Evolutionary conservation across 768 basidiomycete genomes (phyloP).

Genomic region (Collybia mongolica): DNA sequence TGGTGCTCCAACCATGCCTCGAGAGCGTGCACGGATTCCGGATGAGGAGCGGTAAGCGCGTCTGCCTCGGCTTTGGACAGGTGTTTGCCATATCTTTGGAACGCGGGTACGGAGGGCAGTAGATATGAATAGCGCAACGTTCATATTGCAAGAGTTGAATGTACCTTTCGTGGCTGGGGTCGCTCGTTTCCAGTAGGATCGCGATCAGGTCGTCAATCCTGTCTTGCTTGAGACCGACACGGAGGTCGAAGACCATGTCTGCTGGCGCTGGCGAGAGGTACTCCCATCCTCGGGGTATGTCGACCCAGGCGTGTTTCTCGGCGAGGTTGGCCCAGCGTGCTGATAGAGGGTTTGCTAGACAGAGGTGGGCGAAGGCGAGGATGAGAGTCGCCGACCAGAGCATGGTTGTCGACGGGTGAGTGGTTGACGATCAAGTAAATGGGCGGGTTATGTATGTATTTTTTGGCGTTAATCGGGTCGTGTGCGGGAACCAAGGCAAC

Average conservation of each 20-base stretch:
- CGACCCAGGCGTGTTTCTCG: constrained; percentile 54
- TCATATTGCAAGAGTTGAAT: constrained; percentile 1
- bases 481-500: too few relatives aligned
- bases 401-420: constrained; percentile 15
- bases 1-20: constrained; percentile 55
- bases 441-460: too few relatives aligned
- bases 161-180: constrained; percentile 48
- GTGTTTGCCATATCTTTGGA: constrained; percentile 54
- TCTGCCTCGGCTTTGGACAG: constrained; percentile 58
- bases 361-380: constrained; percentile 34
- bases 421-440: too few relatives aligned
- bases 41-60: constrained; percentile 51
- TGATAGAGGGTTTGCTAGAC: constrained; percentile 36
- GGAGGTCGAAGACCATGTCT: constrained; percentile 50
- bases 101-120: too few relatives aligned
- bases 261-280: constrained; percentile 41
- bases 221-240: constrained; percentile 55
- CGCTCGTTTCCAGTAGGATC: constrained; percentile 55
- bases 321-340: constrained; percentile 48
- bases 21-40: constrained; percentile 47
- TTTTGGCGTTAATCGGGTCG: too few relatives aligned
- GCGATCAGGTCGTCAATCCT: constrained; percentile 50
- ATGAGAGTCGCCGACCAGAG: constrained; percentile 29
- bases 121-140: too few relatives aligned
- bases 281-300: constrained; percentile 54